Conservation (phyloP, 371 early-diverging fungal species). For the Rhizopus arrhizus region DNA sequence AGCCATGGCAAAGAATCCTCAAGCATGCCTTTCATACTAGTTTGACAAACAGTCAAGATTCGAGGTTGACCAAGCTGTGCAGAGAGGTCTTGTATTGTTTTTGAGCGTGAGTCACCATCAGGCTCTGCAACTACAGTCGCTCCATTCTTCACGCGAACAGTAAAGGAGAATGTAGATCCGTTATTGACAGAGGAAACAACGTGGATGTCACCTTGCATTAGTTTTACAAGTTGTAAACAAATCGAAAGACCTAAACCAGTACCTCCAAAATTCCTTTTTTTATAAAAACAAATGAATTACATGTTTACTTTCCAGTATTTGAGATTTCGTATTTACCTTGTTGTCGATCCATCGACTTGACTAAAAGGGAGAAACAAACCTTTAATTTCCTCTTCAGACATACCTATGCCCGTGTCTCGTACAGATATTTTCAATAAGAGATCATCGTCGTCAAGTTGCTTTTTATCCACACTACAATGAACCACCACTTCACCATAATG, state of each 20-base stretch:
- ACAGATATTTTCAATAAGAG: slow-evolving; percentile 40
- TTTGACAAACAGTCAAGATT: slow-evolving; percentile 33
- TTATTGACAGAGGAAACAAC: slow-evolving; percentile 52
- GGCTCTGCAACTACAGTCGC: slow-evolving; percentile 33
- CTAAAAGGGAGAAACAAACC: slow-evolving; percentile 60
- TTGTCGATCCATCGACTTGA: slow-evolving; percentile 62
- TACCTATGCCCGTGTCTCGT: slow-evolving; percentile 58
- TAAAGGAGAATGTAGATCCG: slow-evolving; percentile 59
- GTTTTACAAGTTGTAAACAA: slow-evolving; percentile 53
- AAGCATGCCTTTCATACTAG: slow-evolving; percentile 34
- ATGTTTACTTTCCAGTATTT: too few relatives aligned
- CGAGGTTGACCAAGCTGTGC: slow-evolving; percentile 37
- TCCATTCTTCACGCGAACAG: slow-evolving; percentile 43
- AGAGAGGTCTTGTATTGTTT: slow-evolving; percentile 24
- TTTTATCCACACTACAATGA: slow-evolving; percentile 32
- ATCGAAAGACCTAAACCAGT: slow-evolving; percentile 69
- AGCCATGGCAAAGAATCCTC: slow-evolving; percentile 30
- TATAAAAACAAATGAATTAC: too few relatives aligned
- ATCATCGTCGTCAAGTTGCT: slow-evolving; percentile 19
- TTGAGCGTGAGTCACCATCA: slow-evolving; percentile 30
- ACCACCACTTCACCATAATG: slow-evolving; percentile 57
- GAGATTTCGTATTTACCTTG: slow-evolving; percentile 27
- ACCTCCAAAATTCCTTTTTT: slow-evolving; percentile 55
- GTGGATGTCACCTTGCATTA: slow-evolving; percentile 59
- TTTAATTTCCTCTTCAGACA: slow-evolving; percentile 50